Base-by-base conservation (phyloP, 2,329 filamentous ascomycete species). In the Colletotrichum noveboracense region DNA sequence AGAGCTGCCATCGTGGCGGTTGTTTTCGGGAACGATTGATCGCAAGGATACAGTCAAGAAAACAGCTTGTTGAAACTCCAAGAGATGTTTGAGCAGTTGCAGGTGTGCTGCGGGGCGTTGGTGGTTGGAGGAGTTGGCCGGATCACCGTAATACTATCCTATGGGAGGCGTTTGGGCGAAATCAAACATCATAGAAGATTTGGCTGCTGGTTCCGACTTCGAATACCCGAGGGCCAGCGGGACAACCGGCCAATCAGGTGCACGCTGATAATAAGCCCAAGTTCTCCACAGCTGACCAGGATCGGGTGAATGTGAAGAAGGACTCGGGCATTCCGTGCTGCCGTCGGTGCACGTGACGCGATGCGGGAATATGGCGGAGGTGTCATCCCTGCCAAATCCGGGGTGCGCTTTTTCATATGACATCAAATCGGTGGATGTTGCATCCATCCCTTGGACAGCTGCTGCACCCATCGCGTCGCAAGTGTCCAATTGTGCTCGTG, bases 1-100 rank as follows among this genome's bases (percentile, higher is more conserved):
- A 92, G 90, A 88, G 90, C 87, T 82, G 91, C 89, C 91, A 92
- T 92, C 83, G 81, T 86, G 79, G 80, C 78, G 74, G 61, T 48
- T 68, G 70, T 66, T 32, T 28, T 74, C 28, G 62, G n/a, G 43
- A 32, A 14, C n/a, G 26, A 48, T 58, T 62, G 52, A 36, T 48
- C 55, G 66, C 38, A 26, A 30, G 14, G 36, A 70, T 60, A 48
- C 28, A 38, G 32, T 34, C 21, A 21, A 38, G 16, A 61, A 55
- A 60, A 30, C 26, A 30, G 32, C 13, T 38, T 32, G 30, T 75
- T 56, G 69, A 32, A 60, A 64, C 36, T 48, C 55, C 72, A 24
- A 9, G 18, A 61, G 24, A 32, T 30, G 24, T 8, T 70, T 55
- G 30, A 62, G 55, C 12, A n/a, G 55, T 62, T 66, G 61, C 68